phyloP scores from a whole-genome alignment of 768 basidiomycete species.

The Tremella yokohamensis region DNA sequence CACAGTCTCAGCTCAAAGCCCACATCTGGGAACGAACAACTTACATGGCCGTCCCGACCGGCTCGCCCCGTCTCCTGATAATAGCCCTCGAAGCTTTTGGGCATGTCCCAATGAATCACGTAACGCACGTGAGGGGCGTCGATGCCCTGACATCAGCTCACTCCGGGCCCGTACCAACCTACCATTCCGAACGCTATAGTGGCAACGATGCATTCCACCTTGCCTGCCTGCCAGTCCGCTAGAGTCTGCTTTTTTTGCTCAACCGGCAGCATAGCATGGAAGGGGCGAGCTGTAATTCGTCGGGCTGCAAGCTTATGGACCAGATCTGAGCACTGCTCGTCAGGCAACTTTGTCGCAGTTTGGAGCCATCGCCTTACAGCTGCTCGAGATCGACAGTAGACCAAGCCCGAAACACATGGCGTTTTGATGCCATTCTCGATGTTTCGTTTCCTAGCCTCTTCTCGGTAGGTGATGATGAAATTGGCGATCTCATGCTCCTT shows the following conservation, averaged over 20 bases:
- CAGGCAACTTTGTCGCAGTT: background rate
- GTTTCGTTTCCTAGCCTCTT: constrained; percentile 21
- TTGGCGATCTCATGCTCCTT: constrained; percentile 39
- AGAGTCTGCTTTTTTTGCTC: constrained; percentile 15
- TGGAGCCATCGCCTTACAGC: constrained; percentile 24
- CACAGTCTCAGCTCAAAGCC: background rate
- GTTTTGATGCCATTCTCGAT: constrained; percentile 19
- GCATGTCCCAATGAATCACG: constrained; percentile 51
- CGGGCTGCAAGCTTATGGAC: constrained; percentile 26
- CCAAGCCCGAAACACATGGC: constrained; percentile 42
- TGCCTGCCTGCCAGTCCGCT: constrained; percentile 33
- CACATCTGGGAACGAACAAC: background rate
- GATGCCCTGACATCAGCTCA: constrained; percentile 38
- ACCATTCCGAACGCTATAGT: constrained; percentile 53
- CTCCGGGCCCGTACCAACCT: constrained; percentile 3
- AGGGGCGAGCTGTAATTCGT: constrained; percentile 37
- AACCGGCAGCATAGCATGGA: constrained; percentile 36
- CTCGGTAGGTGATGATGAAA: constrained; percentile 35
- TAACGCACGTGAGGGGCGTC: constrained; percentile 52
- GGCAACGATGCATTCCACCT: constrained; percentile 36
- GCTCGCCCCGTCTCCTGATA: constrained; percentile 52
- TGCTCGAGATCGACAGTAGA: constrained; percentile 43
- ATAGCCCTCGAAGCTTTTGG: constrained; percentile 50
- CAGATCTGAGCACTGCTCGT: constrained; percentile 42
- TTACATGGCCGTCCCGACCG: constrained; percentile 50